Conservation (phyloP, 805 yeast genomes). For the Yarrowia sp. region DNA sequence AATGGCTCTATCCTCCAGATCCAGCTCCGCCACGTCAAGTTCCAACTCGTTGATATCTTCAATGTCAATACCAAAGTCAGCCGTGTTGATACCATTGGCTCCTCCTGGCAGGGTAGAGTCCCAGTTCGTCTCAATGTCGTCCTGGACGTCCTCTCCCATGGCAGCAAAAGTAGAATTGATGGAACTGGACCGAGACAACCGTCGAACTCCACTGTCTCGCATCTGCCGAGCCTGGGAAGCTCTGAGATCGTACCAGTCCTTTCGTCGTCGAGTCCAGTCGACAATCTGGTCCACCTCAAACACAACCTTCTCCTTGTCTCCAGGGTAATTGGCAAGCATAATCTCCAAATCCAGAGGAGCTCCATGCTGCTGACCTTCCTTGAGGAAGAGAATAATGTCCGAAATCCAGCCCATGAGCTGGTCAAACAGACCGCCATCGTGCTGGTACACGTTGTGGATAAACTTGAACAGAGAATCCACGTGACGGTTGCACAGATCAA, state of each 20-base stretch:
- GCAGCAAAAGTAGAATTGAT: not conserved
- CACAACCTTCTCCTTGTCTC: constrained; percentile 40
- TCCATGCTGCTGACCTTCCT: constrained; percentile 50
- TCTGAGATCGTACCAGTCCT: constrained; percentile 25
- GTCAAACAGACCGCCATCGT: constrained; percentile 72
- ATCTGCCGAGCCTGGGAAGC: constrained; percentile 2
- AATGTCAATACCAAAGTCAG: constrained; percentile 12
- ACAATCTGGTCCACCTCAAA: constrained; percentile 45
- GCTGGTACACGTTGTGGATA: constrained; percentile 74
- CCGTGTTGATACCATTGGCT: not conserved
- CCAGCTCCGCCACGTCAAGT: constrained; percentile 20
- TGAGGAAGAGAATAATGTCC: constrained; percentile 57
- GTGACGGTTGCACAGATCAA: constrained; percentile 64
- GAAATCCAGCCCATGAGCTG: constrained; percentile 73
- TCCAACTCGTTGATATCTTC: constrained; percentile 11
- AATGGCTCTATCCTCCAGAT: constrained; percentile 8
- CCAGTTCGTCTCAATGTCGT: constrained; percentile 13
- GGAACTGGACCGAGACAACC: not conserved
- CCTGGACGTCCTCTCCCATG: not conserved
- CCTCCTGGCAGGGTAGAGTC: constrained; percentile 18
- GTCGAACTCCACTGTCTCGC: not conserved
- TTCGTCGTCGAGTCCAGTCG: constrained; percentile 32
- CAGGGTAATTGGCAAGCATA: constrained; percentile 34
- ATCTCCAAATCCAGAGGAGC: constrained; percentile 47
- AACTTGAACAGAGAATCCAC: constrained; percentile 70